Base-by-base conservation (phyloP, 371 early-diverging fungal species). In the Apophysomyces variabilis region DNA sequence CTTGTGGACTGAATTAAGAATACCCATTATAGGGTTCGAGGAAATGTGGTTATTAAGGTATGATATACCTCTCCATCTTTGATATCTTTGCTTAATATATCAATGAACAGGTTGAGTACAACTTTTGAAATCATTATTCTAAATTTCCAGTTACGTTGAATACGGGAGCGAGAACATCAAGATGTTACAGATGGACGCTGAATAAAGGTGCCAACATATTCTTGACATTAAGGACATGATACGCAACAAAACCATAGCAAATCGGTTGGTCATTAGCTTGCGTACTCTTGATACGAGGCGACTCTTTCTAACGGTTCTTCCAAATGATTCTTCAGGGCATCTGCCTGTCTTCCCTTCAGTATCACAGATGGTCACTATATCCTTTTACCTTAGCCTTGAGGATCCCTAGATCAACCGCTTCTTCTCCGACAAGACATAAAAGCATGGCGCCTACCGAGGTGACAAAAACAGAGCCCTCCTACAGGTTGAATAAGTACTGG, bases 401-500 rank as follows among this genome's bases (percentile, higher is more conserved):
- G 44, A 91, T 85, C 7, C 91, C 92, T 7, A 90, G 75, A 65
- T 89, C 89, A 11, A 87, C 87, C 6, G 79, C 72, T 32, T 79
- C 73, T 41, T 84, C 78, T 39, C 88, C 89, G 0, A 91, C 89
- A 9, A 91, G 77, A 74, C 93, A 93, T 3, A 93, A 76, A 16
- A 93, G 75, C 89, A 91, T 90, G 8, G 84, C 70, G 57, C 88
- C 83, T 6, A 89, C 84, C 5, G 74, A 66, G 37, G 88, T 82
- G 9, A 91, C 80, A 21, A 85, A 85, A 14, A 91, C 83, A 38
- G 81, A 79, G 7, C 91, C 92, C 57, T 89, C 84, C 90, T 91
- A 71, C 35, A 37, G 21, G 12, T 37, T n/a, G 38, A 9, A 16
- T 47, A 5, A 21, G 26, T 4, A 11, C 46, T 14, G 16, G 35